Percentiles rank a stretch among this genome's conserved stretches.
Conservation (phyloP, 306 rosid species). For the Myrica gale region DNA sequence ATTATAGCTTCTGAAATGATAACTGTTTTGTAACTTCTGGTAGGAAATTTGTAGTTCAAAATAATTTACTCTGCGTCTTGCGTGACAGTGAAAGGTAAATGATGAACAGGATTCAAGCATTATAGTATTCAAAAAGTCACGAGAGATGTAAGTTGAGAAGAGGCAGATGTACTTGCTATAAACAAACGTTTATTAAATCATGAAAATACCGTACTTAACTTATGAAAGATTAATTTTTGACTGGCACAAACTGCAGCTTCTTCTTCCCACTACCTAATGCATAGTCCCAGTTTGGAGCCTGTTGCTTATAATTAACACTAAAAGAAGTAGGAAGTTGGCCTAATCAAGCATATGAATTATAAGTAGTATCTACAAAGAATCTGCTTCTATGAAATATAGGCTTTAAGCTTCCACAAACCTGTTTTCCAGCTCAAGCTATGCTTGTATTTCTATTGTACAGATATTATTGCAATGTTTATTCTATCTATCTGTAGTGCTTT, state of each 20-base stretch:
- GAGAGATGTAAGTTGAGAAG: neutral
- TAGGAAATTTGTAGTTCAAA: too few relatives aligned
- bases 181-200: neutral
- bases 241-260: neutral
- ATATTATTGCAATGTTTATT: neutral
- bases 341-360: neutral
- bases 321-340: neutral
- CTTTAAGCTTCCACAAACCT: neutral
- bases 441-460: neutral
- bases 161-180: neutral
- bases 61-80: neutral
- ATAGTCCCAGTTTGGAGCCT: neutral
- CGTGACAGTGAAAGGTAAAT: neutral
- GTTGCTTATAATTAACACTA: neutral
- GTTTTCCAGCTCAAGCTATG: neutral
- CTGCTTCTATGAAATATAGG: neutral
- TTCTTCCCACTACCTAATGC: neutral
- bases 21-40: too few relatives aligned
- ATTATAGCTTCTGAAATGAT: neutral
- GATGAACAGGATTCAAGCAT: neutral
- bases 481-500: constrained; percentile 1
- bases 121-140: neutral
- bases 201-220: too few relatives aligned
- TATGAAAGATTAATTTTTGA: neutral
- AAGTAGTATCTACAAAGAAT: neutral